Base-by-base conservation (phyloP, 805 yeast genomes). In the Starmerella floris region DNA sequence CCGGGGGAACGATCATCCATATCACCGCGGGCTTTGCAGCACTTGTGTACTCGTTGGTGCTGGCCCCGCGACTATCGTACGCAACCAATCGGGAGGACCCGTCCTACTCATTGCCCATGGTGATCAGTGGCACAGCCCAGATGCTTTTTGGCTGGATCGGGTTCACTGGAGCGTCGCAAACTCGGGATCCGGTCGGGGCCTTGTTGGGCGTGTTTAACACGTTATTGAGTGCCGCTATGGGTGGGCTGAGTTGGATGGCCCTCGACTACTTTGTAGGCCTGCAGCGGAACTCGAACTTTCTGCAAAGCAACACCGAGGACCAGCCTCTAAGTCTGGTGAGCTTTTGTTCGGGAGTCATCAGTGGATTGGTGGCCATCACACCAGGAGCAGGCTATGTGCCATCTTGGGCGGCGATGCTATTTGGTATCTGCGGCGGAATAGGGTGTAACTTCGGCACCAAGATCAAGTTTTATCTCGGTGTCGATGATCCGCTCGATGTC, bases 311-410 rank as follows among this genome's bases (percentile, higher is more conserved):
- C 27, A n/a, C 27, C 17, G 22, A 19, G 39, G 32, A 30, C 17
- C 17, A 11, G 32, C 82, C 83, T 59, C 84, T 93, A 88, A 83
- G 95, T 43, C 77, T 94, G 23, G 85, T 84, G 42, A 96, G 96
- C 51, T 72, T 88, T 62, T 85, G 97, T 64, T 79, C 85, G 41
- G 98, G 98, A 57, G 80, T 85, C 46, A 75, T 91, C 60, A 81
- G 94, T 27, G 98, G 97, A 50, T 73, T 88, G 49, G 96, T 91
- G 38, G 91, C 91, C 58, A 79, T 88, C 50, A 88, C 97, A 2
- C 97, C 98, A 37, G 96, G 88, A 50, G 96, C 97, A 19, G 97
- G 96, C 50, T 87, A 68, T 59, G 88, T 85, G 35, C 91, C 94
- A 42, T 76, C 83, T 43, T 83, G 85, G 77, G 74, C 84, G 38